These are phyloP conservation scores for Chaetomium strumarium DNA, from an alignment of 2,329 filamentous ascomycete genomes.

Conservation along the genomic window DNA sequence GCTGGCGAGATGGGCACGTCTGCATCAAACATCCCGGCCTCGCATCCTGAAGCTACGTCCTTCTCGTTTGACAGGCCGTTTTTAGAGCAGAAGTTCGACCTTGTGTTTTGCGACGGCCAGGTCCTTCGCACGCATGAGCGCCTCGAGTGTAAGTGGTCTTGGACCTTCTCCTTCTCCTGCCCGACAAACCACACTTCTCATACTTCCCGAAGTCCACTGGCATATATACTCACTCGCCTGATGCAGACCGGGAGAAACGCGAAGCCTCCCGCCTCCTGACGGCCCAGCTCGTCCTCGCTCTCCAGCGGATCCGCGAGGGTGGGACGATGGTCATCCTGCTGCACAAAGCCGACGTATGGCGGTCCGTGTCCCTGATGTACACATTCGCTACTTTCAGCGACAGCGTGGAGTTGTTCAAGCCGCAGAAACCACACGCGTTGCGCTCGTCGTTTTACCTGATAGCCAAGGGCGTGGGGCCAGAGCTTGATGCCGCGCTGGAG, in stretches of 20 bases:
- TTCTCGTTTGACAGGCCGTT: slow-evolving; percentile 30
- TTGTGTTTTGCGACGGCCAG: slow-evolving; percentile 44
- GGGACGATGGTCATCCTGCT: slow-evolving; percentile 48
- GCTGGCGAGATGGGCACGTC: slow-evolving; percentile 37
- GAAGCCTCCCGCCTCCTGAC: slow-evolving; percentile 35
- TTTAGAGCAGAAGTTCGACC: slow-evolving; percentile 31
- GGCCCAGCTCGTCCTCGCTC: slow-evolving; percentile 39
- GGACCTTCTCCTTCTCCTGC: background rate
- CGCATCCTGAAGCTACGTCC: slow-evolving; percentile 28
- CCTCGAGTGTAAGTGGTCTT: slow-evolving; percentile 4
- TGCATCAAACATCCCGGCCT: slow-evolving; percentile 26
- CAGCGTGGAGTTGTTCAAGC: slow-evolving; percentile 40
- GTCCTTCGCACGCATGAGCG: slow-evolving; percentile 37
- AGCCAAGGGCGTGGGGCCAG: slow-evolving; percentile 36
- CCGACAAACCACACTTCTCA: no score
- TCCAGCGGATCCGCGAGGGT: slow-evolving; percentile 39
- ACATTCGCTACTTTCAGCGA: slow-evolving; percentile 37
- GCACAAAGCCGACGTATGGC: slow-evolving; percentile 41
- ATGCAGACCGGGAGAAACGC: slow-evolving; percentile 28
- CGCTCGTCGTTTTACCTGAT: slow-evolving; percentile 50
- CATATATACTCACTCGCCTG: background rate
- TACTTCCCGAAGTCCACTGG: background rate
- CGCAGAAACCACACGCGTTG: slow-evolving; percentile 33
- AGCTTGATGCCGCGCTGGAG: slow-evolving; percentile 27
- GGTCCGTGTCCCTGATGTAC: slow-evolving; percentile 33